Evolutionary conservation across 768 basidiomycete genomes (phyloP).

Genomic region (Rossbeevera mucosa): DNA sequence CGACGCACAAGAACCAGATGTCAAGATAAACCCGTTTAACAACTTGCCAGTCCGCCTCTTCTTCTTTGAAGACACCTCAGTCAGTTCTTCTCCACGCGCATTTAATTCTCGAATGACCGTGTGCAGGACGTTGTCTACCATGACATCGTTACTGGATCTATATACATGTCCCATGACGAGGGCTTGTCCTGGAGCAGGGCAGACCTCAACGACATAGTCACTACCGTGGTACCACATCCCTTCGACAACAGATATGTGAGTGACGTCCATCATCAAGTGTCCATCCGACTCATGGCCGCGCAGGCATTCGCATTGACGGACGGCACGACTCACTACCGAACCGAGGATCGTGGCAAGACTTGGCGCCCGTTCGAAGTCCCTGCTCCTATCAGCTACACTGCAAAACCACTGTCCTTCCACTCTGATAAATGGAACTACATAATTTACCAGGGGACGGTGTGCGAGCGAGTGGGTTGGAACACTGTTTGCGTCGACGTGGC

Average conservation of each 20-base stretch:
- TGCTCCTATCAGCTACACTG: conserved; percentile 39
- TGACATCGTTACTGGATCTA: conserved; percentile 60
- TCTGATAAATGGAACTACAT: conserved; percentile 75
- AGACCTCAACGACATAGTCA: conserved; percentile 49
- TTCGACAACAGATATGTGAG: conserved; percentile 71
- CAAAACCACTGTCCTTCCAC: conserved; percentile 81
- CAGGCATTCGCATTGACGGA: conserved; percentile 87
- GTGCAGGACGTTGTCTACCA: conserved; percentile 72
- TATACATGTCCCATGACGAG: conserved; percentile 83
- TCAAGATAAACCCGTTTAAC: conserved; percentile 50
- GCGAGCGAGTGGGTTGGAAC: conserved; percentile 52
- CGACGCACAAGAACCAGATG: conserved; percentile 44
- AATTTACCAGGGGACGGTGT: conserved; percentile 72
- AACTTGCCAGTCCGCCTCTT: conserved; percentile 73
- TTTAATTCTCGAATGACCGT: background rate
- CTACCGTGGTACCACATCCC: conserved; percentile 83
- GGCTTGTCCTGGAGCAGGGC: conserved; percentile 64
- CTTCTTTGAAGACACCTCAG: conserved; percentile 92
- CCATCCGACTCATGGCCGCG: background rate
- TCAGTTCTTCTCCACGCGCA: conserved; percentile 38
- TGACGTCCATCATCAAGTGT: conserved; percentile 7
- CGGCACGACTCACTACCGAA: conserved; percentile 76
- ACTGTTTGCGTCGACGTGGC: conserved; percentile 71
- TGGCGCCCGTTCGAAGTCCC: conserved; percentile 83
- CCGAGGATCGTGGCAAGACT: conserved; percentile 79